Percentiles rank a stretch among this genome's conserved stretches.
phyloP scores from a whole-genome alignment of 1,139 yeast genomes.

The Suhomyces wounanorum region DNA sequence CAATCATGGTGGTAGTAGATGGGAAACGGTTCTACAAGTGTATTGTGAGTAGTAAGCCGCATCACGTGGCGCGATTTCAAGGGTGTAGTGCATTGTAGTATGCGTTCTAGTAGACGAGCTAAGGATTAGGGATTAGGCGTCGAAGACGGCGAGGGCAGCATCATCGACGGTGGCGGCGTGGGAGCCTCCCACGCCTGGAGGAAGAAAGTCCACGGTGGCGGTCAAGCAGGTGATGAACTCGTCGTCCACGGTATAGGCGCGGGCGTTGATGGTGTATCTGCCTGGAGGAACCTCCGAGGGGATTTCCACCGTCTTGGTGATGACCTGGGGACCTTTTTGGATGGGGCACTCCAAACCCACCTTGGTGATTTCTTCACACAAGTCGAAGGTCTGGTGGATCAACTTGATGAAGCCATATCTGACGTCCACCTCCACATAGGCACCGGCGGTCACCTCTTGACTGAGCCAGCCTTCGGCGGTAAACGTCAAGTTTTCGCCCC shows the following conservation, averaged over 20 bases:
- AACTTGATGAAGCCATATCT: slow-evolving; percentile 88
- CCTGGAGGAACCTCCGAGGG: slow-evolving; percentile 98
- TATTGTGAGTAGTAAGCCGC: neutral
- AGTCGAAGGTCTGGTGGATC: slow-evolving; percentile 81
- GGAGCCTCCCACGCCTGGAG: slow-evolving; percentile 9
- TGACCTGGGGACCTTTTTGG: slow-evolving; percentile 61
- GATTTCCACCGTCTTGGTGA: slow-evolving; percentile 73
- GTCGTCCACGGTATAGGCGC: slow-evolving; percentile 85
- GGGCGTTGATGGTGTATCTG: slow-evolving; percentile 77
- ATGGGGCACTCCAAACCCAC: slow-evolving; percentile 86
- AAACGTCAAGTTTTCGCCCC: slow-evolving; percentile 79
- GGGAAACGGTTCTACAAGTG: neutral
- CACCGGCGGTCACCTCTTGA: slow-evolving; percentile 67
- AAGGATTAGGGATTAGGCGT: neutral
- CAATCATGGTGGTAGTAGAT: slow-evolving; percentile 23
- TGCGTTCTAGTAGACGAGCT: neutral
- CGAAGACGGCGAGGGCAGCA: neutral
- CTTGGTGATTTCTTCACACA: slow-evolving; percentile 83
- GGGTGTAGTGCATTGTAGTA: neutral
- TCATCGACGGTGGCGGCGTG: neutral
- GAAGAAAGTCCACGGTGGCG: slow-evolving; percentile 70
- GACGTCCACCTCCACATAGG: slow-evolving; percentile 92
- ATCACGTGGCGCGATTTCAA: neutral
- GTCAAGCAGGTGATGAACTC: slow-evolving; percentile 80
- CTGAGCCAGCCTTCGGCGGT: slow-evolving; percentile 67